A percentile compares a stretch with the other conserved stretches of the same genome.
phyloP scores from a whole-genome alignment of 164 flowering plant genomes.

The Liriodendron chinense region DNA sequence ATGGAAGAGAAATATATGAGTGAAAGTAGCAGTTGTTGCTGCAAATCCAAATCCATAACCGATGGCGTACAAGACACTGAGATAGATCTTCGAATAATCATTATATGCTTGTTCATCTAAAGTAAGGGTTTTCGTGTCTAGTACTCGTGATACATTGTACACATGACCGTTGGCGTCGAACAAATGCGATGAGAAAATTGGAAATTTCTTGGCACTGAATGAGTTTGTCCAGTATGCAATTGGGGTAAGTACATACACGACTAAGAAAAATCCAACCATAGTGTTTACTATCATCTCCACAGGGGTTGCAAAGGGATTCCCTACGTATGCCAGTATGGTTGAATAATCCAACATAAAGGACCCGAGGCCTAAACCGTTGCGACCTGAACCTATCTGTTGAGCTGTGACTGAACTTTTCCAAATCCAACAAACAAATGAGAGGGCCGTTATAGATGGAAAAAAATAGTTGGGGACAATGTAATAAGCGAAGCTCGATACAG shows the following conservation, averaged over 20 bases:
- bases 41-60: slow-evolving; percentile 53
- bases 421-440: slow-evolving; percentile 59
- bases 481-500: slow-evolving; percentile 55
- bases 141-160: slow-evolving; percentile 36
- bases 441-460: slow-evolving; percentile 44
- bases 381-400: slow-evolving; percentile 57
- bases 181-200: slow-evolving; percentile 43
- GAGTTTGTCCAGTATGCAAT: slow-evolving; percentile 50
- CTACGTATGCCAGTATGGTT: slow-evolving; percentile 37
- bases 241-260: slow-evolving; percentile 40
- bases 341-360: slow-evolving; percentile 57
- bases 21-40: slow-evolving; percentile 39
- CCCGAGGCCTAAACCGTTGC: slow-evolving; percentile 53
- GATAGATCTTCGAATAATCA: slow-evolving; percentile 39
- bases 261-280: slow-evolving; percentile 33
- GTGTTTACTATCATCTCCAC: slow-evolving; percentile 42
- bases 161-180: slow-evolving; percentile 30
- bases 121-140: slow-evolving; percentile 24
- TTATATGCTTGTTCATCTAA: slow-evolving; percentile 36
- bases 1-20: slow-evolving; percentile 62
- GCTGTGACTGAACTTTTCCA: slow-evolving; percentile 35
- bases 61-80: slow-evolving; percentile 39
- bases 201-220: slow-evolving; percentile 47
- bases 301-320: slow-evolving; percentile 55
- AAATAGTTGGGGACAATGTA: slow-evolving; percentile 31